Evolutionary conservation across 2,329 filamentous ascomycete species (phyloP), one percentile per base, ranked within the genome.

Genomic region (Aspergillus sp.): DNA sequence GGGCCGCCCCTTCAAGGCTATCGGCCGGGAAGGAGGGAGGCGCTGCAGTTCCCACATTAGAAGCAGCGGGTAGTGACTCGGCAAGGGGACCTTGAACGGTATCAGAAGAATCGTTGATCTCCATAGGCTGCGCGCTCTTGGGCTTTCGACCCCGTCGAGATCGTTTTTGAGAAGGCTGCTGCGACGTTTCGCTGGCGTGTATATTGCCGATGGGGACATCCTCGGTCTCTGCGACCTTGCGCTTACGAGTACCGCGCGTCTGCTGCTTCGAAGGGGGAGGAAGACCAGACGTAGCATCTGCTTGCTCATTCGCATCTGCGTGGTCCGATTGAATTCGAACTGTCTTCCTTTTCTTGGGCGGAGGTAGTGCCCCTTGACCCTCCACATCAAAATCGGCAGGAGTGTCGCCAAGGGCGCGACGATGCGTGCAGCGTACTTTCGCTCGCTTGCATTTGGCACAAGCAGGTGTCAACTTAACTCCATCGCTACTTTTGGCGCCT

Each of bases 351-450:
- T 56, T 52, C 19, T 6, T 12, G 12, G 48, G 48, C 42, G 51
- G 52, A n/a, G 45, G 51, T 19, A 19, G 2, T 19, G 1, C 19
- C 26, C 42, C 41, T 49, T 57, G 53, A 45, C 49, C 55, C 46
- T 56, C 52, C 29, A 50, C 53, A 44, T 55, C 57, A 19, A 52
- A 41, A 12, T 42, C 33, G 29, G 45, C 49, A 44, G 43, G 43
- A 39, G 43, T 28, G 27, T 26, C 34, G 10, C 43, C 35, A 19
- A 45, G 36, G 26, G 41, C 29, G 5, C 41, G 49, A 41, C 54
- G 53, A 38, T 63, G 60, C 8, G 29, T 46, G 49, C 60, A 63
- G 32, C 57, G 56, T 48, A 56, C 55, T 54, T 62, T 64, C 45
- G 51, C 54, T 36, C 35, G 50, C 12, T 52, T 57, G 44, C 60